Conservation (phyloP, 2,329 filamentous ascomycete genomes). For the Septoria petroselini region DNA sequence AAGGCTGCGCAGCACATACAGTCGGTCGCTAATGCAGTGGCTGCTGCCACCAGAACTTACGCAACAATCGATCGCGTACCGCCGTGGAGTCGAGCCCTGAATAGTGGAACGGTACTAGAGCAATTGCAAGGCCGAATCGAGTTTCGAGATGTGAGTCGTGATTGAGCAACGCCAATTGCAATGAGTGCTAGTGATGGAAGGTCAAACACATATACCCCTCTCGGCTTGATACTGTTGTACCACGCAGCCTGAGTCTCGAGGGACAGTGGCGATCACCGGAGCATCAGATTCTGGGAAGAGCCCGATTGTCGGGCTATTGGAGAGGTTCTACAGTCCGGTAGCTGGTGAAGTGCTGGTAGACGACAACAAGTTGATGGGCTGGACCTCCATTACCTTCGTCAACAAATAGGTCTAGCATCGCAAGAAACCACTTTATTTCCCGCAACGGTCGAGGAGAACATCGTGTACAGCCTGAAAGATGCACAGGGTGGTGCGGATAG, state of each 20-base stretch:
- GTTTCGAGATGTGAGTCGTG: constrained; percentile 55
- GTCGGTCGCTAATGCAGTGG: constrained; percentile 77
- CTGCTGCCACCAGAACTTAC: constrained; percentile 86
- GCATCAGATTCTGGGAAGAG: constrained; percentile 50
- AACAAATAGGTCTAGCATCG: constrained; percentile 44
- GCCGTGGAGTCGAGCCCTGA: constrained; percentile 71
- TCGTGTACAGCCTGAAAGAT: constrained; percentile 55
- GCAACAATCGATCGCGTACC: constrained; percentile 86
- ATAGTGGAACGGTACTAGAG: constrained; percentile 68
- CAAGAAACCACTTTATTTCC: constrained; percentile 50
- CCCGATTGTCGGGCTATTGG: constrained; percentile 46
- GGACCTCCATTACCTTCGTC: constrained; percentile 41
- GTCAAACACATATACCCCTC: constrained; percentile 93
- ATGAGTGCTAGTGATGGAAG: constrained; percentile 32
- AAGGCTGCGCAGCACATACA: constrained; percentile 83
- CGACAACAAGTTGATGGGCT: constrained; percentile 54
- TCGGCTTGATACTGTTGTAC: constrained; percentile 81
- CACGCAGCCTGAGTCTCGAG: constrained; percentile 80
- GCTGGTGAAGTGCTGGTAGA: constrained; percentile 48
- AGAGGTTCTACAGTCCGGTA: constrained; percentile 47
- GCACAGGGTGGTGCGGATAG: constrained; percentile 57
- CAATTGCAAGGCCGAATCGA: constrained; percentile 39
- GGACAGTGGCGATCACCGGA: constrained; percentile 54
- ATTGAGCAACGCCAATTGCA: background rate
- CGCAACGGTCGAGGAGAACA: constrained; percentile 43